Base-by-base conservation (phyloP, 495 filamentous ascomycete genomes). In the Entonaema liquescens region DNA sequence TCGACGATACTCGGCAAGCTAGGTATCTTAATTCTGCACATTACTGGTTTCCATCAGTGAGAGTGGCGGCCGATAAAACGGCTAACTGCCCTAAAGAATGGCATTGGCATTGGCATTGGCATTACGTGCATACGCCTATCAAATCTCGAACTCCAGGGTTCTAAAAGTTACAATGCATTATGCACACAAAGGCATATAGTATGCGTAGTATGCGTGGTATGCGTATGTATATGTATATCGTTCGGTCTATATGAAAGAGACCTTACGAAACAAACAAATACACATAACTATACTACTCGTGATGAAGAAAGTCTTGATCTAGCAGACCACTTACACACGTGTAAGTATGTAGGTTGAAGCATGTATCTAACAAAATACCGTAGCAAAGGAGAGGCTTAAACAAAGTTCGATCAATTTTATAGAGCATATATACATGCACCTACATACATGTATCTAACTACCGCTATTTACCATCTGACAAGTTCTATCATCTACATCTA, bases 51-150 rank as follows among this genome's bases (percentile, higher is more conserved):
- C 40, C 36, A 53, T 62, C 58, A 53, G 57, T 40, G 6, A 28
- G 31, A 55, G 33, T 62, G 31, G 21, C 26, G 69, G 64, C 59
- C 64, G 65, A 72, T 33, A 21, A 72, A 50, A 47, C 53, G 70
- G 70, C 65, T 58, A 61, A 62, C 49, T 68, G 56, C 65, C 70
- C 70, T 65, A 68, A 68, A 65, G 38, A 65, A 55, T 47, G 57
- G 57, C 65, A n/a, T n/a, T n/a, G n/a, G n/a, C n/a, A n/a, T n/a
- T n/a, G n/a, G n/a, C n/a, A n/a, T n/a, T n/a, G n/a, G n/a, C n/a
- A 73, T 68, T 68, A 73, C 70, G 65, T 73, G 70, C 70, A 73
- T 73, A 65, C 61, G 52, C 70, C 70, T 65, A 73, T 73, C 70
- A 68, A 68, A 65, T 68, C 49, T 65, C 62, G 65, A 65, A 11